Base-by-base conservation (phyloP, 805 yeast genomes). In the Lipomyces mesembrius region DNA sequence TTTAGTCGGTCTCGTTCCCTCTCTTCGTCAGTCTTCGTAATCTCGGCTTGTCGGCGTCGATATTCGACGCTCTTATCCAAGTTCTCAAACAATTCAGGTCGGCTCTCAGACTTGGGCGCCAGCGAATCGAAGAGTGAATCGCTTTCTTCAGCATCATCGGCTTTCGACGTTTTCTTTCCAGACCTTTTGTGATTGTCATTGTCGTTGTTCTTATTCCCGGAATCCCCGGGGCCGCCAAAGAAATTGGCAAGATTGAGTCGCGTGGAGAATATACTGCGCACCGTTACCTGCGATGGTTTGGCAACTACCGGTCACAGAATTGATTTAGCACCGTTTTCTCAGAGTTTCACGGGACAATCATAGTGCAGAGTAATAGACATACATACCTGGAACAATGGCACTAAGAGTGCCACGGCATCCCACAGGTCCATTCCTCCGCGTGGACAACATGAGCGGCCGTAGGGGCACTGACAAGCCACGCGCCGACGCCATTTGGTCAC, bases 91-190 rank as follows among this genome's bases (percentile, higher is more conserved):
- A 60, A 9, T n/a, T 17, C 66, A 3, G 70, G 67, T 46, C 53
- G 39, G 17, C 39, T n/a, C 11, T 46, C 57, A 12, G 62, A 29
- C 35, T 53, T 25, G 12, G 70, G 70, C 9, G 70, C 70, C 17
- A 49, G 54, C 25, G 1, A 49, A 25, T 64, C 69, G 53, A 68
- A 63, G 14, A 69, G 46, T 9, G 70, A 61, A 14, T 46, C 62
- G 61, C 57, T 62, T 37, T 54, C 62, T 29, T 54, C 29, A 32
- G 25, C 39, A 14, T 29, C 20, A 20, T 25, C 54, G 12, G 46
- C 52, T 56, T n/a, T n/a, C n/a, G 55, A 5, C 34, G 25, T 52
- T 52, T 25, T 5, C 29, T 25, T 52, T 11, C 17, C 55, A 25
- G 55, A 34, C 22, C 56, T 63, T 11, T 20, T 25, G 12, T 29